A percentile compares a stretch with the other conserved stretches of the same genome.
Evolutionary conservation across 768 basidiomycete genomes (phyloP).

Genomic region (Mycena vulgaris): DNA sequence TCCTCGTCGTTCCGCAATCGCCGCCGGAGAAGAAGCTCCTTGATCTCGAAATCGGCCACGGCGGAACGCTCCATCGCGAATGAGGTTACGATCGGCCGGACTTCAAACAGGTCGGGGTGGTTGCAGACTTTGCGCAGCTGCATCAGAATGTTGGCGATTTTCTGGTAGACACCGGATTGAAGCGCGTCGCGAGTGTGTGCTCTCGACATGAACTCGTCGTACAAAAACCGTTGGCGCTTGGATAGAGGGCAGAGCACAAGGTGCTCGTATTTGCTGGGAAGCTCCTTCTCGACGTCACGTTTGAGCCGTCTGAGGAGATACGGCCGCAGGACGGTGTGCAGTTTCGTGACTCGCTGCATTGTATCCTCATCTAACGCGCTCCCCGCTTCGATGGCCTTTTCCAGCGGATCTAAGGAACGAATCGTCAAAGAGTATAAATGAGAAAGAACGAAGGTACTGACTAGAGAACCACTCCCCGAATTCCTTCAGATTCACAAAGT

Average conservation of each 20-base stretch:
- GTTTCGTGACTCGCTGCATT: conserved; percentile 85
- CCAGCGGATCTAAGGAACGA: conserved; percentile 83
- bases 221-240: conserved; percentile 94
- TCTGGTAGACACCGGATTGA: conserved; percentile 88
- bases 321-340: conserved; percentile 96
- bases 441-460: conserved; percentile 56
- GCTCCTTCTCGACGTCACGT: conserved; percentile 95
- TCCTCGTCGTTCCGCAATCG: conserved; percentile 71
- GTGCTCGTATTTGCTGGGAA: conserved; percentile 95
- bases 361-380: conserved; percentile 85
- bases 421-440: conserved; percentile 2
- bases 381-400: conserved; percentile 93
- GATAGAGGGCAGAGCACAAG: conserved; percentile 90
- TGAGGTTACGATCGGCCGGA: conserved; percentile 86
- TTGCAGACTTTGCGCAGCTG: conserved; percentile 97
- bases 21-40: conserved; percentile 89
- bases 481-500: conserved; percentile 93
- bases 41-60: conserved; percentile 85
- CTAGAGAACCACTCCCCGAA: conserved; percentile 98
- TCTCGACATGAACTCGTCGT: conserved; percentile 96
- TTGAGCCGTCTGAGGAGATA: conserved; percentile 97
- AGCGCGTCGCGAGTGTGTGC: conserved; percentile 88
- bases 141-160: conserved; percentile 96
- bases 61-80: conserved; percentile 84
- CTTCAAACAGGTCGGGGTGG: conserved; percentile 94